phyloP scores from a whole-genome alignment of 257 asterid genomes.

The Primulina tabacum region DNA sequence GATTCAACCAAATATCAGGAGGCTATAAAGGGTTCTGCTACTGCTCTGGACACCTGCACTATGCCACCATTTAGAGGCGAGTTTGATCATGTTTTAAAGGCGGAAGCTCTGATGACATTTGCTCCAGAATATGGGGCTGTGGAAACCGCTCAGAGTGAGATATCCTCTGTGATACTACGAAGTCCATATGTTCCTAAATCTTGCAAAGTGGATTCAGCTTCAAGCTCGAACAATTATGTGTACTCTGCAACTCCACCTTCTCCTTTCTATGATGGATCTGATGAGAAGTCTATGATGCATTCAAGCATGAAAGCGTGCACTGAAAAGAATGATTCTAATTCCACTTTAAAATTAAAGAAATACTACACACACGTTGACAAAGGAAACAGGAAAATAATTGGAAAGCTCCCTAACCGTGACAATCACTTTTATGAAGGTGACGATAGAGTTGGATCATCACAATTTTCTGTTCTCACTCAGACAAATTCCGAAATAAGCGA shows the following conservation, averaged over 20 bases:
- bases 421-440: constrained; percentile 43
- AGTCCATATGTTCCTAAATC: constrained; percentile 88
- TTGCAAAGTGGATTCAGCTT: constrained; percentile 79
- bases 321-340: constrained; percentile 42
- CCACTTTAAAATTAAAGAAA: constrained; percentile 51
- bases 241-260: constrained; percentile 96
- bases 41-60: constrained; percentile 46
- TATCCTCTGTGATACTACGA: constrained; percentile 61
- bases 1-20: constrained; percentile 69
- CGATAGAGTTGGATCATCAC: constrained; percentile 43
- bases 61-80: constrained; percentile 55
- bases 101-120: constrained; percentile 93
- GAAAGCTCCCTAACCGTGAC: constrained; percentile 37
- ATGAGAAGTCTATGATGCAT: constrained; percentile 59
- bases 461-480: constrained; percentile 46
- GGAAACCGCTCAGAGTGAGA: constrained; percentile 67
- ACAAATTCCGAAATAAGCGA: constrained; percentile 45
- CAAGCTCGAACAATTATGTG: constrained; percentile 77
- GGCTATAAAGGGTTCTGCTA: constrained; percentile 38
- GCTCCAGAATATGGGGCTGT: constrained; percentile 97
- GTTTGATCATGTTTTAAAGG: constrained; percentile 86
- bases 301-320: constrained; percentile 45
- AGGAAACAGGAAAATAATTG: constrained; percentile 42
- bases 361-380: constrained; percentile 69
- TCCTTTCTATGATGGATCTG: constrained; percentile 61